Base-by-base conservation (phyloP, 768 basidiomycete species). In the Tephrocybe sp. region DNA sequence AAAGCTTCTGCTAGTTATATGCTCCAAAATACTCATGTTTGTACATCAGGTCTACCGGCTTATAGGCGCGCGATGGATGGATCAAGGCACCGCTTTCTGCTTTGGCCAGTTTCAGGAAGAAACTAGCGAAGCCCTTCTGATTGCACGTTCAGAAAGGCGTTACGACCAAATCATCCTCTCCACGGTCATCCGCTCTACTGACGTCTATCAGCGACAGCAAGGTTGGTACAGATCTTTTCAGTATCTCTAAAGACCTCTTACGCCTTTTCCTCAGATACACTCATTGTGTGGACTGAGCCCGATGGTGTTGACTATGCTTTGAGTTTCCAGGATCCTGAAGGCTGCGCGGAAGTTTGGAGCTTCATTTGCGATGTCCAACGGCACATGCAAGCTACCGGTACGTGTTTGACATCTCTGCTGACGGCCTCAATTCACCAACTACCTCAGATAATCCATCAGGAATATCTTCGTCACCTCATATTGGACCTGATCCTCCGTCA, bases 251-350 rank as follows among this genome's bases (percentile, higher is more conserved):
- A n/a, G 19, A n/a, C n/a, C 27, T 21, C 28, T 52, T 19, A 46
- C 34, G 30, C 44, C 48, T 34, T 13, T 53, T 43, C 25, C 19
- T 25, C 69, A 95, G 96, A 98, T 63, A 99, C 97, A 11, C 79
- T 99, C 40, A 98, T 99, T 59, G 96, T 98, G 16, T 99, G 97
- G 97, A 98, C 96, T 3, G 96, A 98, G 65, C 89, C 92, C 1
- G 87, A 91, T 55, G 91, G 92, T 24, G 84, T 89, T 30, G 97
- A 99, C 68, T 95, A 97, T 64, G 96, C 96, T 2, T 75, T 99
- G 45, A 96, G 93, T 60, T 99, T 99, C 60, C 96, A 98, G 63
- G 96, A 98, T 59, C 82, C 91, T 1, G 91, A 93, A 54, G 97
- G 95, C 25, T 99, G 96, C 59, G 78, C 85, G 26, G 94, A 98